Conservation (phyloP, 2,329 filamentous ascomycete genomes). For the Amylocarpus encephaloides region DNA sequence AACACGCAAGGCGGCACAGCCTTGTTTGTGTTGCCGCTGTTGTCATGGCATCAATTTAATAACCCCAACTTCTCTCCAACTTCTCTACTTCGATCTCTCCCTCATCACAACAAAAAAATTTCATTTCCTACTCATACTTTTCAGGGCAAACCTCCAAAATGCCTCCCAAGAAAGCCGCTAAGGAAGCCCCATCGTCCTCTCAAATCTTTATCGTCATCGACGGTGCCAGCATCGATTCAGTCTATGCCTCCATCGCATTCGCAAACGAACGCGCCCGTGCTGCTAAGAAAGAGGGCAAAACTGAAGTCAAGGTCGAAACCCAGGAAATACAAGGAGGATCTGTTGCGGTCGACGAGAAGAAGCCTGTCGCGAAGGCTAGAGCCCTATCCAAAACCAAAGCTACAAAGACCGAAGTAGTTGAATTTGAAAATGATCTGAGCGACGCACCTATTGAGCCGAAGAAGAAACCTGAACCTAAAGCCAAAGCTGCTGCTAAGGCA, state of each 20-base stretch:
- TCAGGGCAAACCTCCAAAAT: slow-evolving; percentile 9
- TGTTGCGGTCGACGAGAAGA: slow-evolving; percentile 7
- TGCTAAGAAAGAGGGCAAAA: slow-evolving; percentile 4
- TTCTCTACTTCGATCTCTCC: background rate
- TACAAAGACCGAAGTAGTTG: no score
- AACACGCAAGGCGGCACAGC: no score
- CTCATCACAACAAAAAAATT: background rate
- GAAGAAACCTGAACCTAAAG: no score
- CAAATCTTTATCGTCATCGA: slow-evolving; percentile 12
- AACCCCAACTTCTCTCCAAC: background rate
- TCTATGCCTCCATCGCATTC: slow-evolving; percentile 14
- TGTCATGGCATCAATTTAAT: background rate
- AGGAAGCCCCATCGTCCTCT: background rate
- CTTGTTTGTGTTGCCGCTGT: no score
- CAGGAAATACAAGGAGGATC: slow-evolving; percentile 15
- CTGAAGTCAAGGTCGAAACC: slow-evolving; percentile 2
- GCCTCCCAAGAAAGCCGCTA: slow-evolving; percentile 16
- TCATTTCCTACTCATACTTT: no score
- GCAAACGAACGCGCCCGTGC: slow-evolving; percentile 11
- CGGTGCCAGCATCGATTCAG: slow-evolving; percentile 7
- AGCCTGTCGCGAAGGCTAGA: background rate
- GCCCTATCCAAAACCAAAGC: no score
- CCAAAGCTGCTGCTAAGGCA: background rate
- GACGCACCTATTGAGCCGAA: no score
- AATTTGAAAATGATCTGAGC: no score